Conservation (phyloP, 495 filamentous ascomycete genomes). For the Hypoxylon trugodes region DNA sequence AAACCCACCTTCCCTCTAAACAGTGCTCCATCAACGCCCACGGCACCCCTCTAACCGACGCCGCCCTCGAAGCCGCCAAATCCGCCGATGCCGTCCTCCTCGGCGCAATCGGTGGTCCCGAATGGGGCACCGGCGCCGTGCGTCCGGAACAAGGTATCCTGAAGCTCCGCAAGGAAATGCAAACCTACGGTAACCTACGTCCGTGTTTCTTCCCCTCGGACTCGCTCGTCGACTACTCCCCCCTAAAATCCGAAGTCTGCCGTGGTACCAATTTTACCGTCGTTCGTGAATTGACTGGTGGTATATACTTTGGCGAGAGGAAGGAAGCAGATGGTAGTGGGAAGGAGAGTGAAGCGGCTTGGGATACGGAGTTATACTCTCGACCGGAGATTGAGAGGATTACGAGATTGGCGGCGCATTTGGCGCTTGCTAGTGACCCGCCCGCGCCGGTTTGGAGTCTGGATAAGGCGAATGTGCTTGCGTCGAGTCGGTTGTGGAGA, state of each 20-base stretch:
- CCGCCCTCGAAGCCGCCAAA: slow-evolving; percentile 86
- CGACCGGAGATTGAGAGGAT: slow-evolving; percentile 90
- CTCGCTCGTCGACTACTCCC: slow-evolving; percentile 84
- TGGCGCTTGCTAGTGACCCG: slow-evolving; percentile 82
- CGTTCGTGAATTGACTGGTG: slow-evolving; percentile 92
- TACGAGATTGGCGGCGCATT: slow-evolving; percentile 79
- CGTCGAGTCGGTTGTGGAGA: slow-evolving; percentile 88
- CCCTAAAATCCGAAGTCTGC: slow-evolving; percentile 87
- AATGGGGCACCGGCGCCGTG: slow-evolving; percentile 93
- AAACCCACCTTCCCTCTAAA: neutral
- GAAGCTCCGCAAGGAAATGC: slow-evolving; percentile 90
- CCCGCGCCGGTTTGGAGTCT: slow-evolving; percentile 85
- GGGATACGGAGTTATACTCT: slow-evolving; percentile 91
- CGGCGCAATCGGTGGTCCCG: slow-evolving; percentile 93
- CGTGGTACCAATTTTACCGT: slow-evolving; percentile 92
- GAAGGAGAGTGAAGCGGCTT: slow-evolving; percentile 78
- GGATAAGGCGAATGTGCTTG: slow-evolving; percentile 98
- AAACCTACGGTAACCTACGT: slow-evolving; percentile 95
- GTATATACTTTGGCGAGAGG: slow-evolving; percentile 96
- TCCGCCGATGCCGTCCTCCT: slow-evolving; percentile 90
- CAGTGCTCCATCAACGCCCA: slow-evolving; percentile 89
- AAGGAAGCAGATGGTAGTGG: slow-evolving; percentile 83
- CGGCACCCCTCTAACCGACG: slow-evolving; percentile 80
- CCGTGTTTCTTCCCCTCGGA: slow-evolving; percentile 97
- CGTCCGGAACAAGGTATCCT: slow-evolving; percentile 96